Evolutionary conservation across 306 rosid genomes (phyloP).

Genomic region (Canavalia gladiata): DNA sequence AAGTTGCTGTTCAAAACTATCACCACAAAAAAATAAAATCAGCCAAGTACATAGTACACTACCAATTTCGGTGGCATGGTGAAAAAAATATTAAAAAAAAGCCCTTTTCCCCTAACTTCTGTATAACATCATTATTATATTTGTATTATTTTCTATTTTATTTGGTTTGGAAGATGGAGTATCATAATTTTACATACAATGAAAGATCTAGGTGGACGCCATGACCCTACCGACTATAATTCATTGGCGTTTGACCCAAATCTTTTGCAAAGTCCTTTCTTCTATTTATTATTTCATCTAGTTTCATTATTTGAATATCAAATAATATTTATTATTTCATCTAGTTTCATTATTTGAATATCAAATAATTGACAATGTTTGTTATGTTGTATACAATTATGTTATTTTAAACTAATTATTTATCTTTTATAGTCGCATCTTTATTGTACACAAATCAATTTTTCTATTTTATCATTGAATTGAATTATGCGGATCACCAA

Average conservation of each 20-base stretch:
- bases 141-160: not conserved
- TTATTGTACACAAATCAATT: too few relatives aligned
- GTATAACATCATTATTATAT: not conserved
- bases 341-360: too few relatives aligned
- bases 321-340: too few relatives aligned
- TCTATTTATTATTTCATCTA: too few relatives aligned
- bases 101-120: not conserved
- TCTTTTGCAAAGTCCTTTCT: not conserved
- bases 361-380: too few relatives aligned
- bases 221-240: conserved; percentile 7
- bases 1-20: not conserved
- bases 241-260: conserved; percentile 18
- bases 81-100: not conserved
- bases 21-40: too few relatives aligned
- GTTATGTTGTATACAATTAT: too few relatives aligned
- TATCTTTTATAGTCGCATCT: too few relatives aligned
- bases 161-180: conserved; percentile 3
- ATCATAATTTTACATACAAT: not conserved
- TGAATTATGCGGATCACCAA: too few relatives aligned
- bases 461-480: too few relatives aligned
- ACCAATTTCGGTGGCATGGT: conserved; percentile 4
- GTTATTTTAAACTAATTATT: too few relatives aligned
- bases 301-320: too few relatives aligned
- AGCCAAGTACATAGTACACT: not conserved
- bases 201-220: not conserved